Percentiles rank a stretch among this genome's conserved stretches.
Conservation (phyloP, 805 yeast species). For the Starmerella potacharoeniae region DNA sequence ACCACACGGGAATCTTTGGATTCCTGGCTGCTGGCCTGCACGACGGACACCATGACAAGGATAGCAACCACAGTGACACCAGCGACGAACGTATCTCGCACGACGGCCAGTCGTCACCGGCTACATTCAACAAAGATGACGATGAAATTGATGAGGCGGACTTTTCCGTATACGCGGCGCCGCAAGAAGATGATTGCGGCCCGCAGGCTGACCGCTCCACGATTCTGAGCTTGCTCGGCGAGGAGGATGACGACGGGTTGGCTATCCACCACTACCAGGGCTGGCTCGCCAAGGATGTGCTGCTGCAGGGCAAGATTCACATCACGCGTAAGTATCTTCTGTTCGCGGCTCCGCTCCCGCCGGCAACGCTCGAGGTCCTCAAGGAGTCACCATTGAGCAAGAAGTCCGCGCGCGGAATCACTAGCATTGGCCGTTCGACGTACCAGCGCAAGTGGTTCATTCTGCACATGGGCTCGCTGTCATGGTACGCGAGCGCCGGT, state of each 20-base stretch:
- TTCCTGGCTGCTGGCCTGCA: background rate
- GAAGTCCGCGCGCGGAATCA: slow-evolving; percentile 26
- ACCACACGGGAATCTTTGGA: background rate
- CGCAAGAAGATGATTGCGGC: background rate
- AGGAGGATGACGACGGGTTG: slow-evolving; percentile 1
- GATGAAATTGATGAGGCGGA: background rate
- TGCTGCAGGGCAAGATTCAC: slow-evolving; percentile 76
- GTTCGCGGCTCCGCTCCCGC: slow-evolving; percentile 72
- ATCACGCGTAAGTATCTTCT: slow-evolving; percentile 53
- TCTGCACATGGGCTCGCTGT: slow-evolving; percentile 53
- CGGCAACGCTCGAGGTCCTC: slow-evolving; percentile 33
- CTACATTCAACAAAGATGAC: background rate
- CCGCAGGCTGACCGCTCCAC: slow-evolving; percentile 6
- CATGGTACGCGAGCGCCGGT: slow-evolving; percentile 57
- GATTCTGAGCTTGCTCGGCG: slow-evolving; percentile 3
- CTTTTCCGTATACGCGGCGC: background rate
- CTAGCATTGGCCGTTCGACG: slow-evolving; percentile 23
- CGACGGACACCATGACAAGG: background rate
- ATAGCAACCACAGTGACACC: background rate
- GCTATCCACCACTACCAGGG: slow-evolving; percentile 8
- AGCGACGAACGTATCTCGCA: background rate
- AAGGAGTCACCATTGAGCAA: slow-evolving; percentile 43
- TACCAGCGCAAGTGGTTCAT: slow-evolving; percentile 68
- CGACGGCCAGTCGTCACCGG: background rate
- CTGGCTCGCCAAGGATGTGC: slow-evolving; percentile 73